Evolutionary conservation across 208 protist genomes (phyloP), one percentile per base, ranked within the genome.

Genomic region (Angomonas ambiguus): DNA sequence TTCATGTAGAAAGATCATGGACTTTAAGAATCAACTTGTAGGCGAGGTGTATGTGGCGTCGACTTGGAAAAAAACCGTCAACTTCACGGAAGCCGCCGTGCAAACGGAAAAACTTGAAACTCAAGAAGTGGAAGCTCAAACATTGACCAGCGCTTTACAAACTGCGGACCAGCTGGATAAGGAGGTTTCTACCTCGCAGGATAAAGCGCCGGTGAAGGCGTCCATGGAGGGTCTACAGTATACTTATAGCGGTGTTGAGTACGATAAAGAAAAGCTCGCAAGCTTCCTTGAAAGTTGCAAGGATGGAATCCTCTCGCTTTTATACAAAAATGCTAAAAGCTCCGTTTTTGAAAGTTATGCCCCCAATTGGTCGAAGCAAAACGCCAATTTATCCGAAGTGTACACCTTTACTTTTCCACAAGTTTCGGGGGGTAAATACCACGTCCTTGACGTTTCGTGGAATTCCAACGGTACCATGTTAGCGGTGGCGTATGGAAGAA

Each of bases 291-390:
- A 91, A 61, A 18, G 10, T 11, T 57, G 67, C 1, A 78, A 84
- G 31, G 76, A 85, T 1, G 73, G 76, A 34, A 48, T 93, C 10
- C 67, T 94, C 11, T 31, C 79, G 0, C 85, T 93, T 25, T 58
- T 96, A 13, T 77, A 90, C 65, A 71, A 71, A 22, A 93, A 92
- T 64, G 62, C 73, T 2, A 88, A 85, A 71, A 92, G 76, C 31
- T 79, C 62, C 48, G 76, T 80, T 3, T 96, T 95, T 56, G 87
- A 95, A 53, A 70, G 81, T 62, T 97, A 96, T 76, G 72, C 87
- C 10, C 88, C 90, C 0, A 87, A 90, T 61, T 97, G 93, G 89
- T 83, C 79, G 0, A 57, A 61, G 30, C 79, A 87, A 34, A 91
- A 77, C 65, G 89, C 67, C 0, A 77, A 92, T 11, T 59, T 96